Conservation (phyloP, 2,329 filamentous ascomycete species). For the Aureobasidium subglaciale region DNA sequence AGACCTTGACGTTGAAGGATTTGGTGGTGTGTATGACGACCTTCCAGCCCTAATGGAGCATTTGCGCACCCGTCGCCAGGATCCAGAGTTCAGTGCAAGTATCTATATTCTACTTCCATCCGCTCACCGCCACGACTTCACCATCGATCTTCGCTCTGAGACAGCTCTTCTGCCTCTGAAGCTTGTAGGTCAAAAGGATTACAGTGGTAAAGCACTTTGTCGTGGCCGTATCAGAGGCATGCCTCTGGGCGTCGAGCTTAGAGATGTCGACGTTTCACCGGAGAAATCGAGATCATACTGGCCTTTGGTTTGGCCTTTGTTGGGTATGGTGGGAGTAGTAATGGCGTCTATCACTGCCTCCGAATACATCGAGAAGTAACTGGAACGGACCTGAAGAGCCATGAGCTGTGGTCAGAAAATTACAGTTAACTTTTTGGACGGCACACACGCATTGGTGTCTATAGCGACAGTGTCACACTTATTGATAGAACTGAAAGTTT, state of each 20-base stretch:
- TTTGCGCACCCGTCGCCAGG: not conserved
- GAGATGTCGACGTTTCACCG: not conserved
- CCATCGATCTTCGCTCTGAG: not conserved
- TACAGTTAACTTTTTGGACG: too few species aligned
- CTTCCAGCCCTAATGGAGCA: not conserved
- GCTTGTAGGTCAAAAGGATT: not conserved
- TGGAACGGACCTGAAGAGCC: not conserved
- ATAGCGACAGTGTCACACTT: too few species aligned
- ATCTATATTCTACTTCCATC: slow-evolving; percentile 1
- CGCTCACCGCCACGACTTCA: not conserved
- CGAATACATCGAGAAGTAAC: not conserved
- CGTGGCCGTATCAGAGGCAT: not conserved
- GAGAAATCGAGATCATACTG: not conserved
- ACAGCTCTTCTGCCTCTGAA: slow-evolving; percentile 1
- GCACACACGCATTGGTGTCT: too few species aligned
- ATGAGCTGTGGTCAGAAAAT: too few species aligned
- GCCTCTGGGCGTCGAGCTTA: not conserved
- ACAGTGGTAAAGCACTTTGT: not conserved
- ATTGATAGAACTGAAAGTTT: too few species aligned
- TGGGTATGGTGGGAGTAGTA: not conserved
- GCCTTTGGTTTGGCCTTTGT: not conserved
- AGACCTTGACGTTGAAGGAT: not conserved
- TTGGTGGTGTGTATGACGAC: not conserved
- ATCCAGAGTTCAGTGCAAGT: not conserved
- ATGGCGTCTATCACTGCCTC: not conserved